phyloP scores from a whole-genome alignment of 2,329 filamentous ascomycete genomes.

The Trichoderma breve region DNA sequence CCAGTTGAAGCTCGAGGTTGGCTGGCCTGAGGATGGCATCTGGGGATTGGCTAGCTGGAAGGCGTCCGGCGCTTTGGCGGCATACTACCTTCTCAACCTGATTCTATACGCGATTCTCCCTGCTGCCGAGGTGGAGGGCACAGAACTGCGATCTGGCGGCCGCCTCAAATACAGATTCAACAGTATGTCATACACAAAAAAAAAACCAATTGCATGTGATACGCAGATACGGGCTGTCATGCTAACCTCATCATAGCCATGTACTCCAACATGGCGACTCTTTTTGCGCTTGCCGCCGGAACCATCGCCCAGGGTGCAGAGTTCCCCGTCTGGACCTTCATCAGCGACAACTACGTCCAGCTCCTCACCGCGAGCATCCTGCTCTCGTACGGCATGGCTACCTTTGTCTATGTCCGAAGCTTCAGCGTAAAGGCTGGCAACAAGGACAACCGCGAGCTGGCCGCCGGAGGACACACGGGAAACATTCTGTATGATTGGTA shows the following conservation, averaged over 20 bases:
- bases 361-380: slow-evolving; percentile 80
- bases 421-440: slow-evolving; percentile 80
- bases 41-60: slow-evolving; percentile 67
- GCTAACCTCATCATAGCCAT: slow-evolving; percentile 55
- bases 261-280: slow-evolving; percentile 68
- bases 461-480: slow-evolving; percentile 75
- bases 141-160: slow-evolving; percentile 66
- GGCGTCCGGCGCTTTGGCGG: slow-evolving; percentile 67
- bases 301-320: slow-evolving; percentile 75
- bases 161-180: slow-evolving; percentile 81
- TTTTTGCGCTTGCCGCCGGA: slow-evolving; percentile 69
- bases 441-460: slow-evolving; percentile 70
- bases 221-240: neutral
- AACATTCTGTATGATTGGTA: slow-evolving; percentile 95
- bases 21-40: slow-evolving; percentile 73
- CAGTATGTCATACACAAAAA: slow-evolving; percentile 43
- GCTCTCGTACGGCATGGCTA: slow-evolving; percentile 69
- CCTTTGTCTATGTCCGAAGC: slow-evolving; percentile 77
- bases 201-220: neutral
- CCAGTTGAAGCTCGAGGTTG: slow-evolving; percentile 73
- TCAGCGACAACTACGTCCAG: slow-evolving; percentile 86
- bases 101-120: slow-evolving; percentile 75
- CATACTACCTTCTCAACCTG: slow-evolving; percentile 75
- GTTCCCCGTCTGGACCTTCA: slow-evolving; percentile 88
- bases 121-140: slow-evolving; percentile 68